Percentiles rank a stretch among this genome's conserved stretches.
phyloP scores from a whole-genome alignment of 768 basidiomycete genomes.

The Plicaturopsis crispa region DNA sequence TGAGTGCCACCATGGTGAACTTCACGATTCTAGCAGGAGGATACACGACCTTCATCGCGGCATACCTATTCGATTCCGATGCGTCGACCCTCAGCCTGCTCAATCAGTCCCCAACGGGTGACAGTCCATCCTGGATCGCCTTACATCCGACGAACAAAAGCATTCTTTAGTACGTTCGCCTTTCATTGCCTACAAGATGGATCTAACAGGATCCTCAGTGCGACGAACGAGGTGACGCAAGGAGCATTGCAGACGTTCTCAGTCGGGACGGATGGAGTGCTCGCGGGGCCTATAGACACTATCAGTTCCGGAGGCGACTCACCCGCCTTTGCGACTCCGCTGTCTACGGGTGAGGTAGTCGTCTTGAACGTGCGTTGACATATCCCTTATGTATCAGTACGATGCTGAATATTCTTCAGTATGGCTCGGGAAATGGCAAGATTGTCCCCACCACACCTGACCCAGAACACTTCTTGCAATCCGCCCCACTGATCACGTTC shows the following conservation, averaged over 20 bases:
- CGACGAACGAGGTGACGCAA: constrained; percentile 44
- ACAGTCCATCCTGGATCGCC: constrained; percentile 55
- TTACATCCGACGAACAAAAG: constrained; percentile 47
- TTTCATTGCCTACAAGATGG: not conserved
- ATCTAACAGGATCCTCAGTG: constrained; percentile 39
- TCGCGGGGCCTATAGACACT: constrained; percentile 38
- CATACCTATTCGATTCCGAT: constrained; percentile 53
- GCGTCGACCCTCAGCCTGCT: constrained; percentile 38
- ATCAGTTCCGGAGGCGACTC: constrained; percentile 39
- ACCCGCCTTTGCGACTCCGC: constrained; percentile 43
- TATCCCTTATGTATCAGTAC: too few species aligned
- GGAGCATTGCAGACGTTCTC: constrained; percentile 50
- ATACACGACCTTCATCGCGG: constrained; percentile 50
- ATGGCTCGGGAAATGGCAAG: constrained; percentile 44
- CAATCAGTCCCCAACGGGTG: constrained; percentile 40
- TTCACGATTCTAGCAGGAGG: constrained; percentile 67
- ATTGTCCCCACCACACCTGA: constrained; percentile 41
- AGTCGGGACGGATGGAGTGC: constrained; percentile 33
- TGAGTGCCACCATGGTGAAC: too few species aligned
- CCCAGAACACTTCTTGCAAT: constrained; percentile 21
- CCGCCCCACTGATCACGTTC: constrained; percentile 44
- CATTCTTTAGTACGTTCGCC: constrained; percentile 48
- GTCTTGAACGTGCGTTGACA: constrained; percentile 41
- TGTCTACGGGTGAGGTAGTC: constrained; percentile 52
- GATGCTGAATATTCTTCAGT: constrained; percentile 29